A percentile compares a stretch with the other conserved stretches of the same genome.
Conservation (phyloP, 140 eudicot species). For the Ambrosia hybrid region DNA sequence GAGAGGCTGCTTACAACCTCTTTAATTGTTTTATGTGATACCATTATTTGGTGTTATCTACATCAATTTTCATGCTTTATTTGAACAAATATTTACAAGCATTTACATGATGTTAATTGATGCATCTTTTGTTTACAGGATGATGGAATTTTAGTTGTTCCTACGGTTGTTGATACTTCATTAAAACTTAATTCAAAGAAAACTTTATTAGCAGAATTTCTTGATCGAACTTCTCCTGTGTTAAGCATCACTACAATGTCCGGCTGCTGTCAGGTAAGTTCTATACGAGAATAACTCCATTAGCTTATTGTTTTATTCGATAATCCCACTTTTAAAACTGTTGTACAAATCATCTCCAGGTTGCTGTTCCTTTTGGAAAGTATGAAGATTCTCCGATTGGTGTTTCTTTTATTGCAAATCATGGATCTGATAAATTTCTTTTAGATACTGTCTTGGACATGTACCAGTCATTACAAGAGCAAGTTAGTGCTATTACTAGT, state of each 20-base stretch:
- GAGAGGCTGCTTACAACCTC: too few relatives aligned
- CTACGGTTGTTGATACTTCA: constrained; percentile 84
- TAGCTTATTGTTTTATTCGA: constrained; percentile 3
- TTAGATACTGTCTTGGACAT: constrained; percentile 86
- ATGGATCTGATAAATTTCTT: constrained; percentile 83
- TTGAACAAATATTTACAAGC: not conserved
- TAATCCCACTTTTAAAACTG: not conserved
- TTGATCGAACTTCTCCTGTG: constrained; percentile 60
- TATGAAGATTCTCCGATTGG: constrained; percentile 66
- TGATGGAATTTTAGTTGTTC: constrained; percentile 80
- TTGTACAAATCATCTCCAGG: constrained; percentile 42
- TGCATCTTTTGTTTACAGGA: constrained; percentile 42
- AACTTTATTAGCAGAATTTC: constrained; percentile 51
- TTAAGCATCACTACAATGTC: constrained; percentile 84
- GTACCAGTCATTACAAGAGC: constrained; percentile 73
- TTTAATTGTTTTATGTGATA: not conserved
- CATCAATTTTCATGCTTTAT: not conserved
- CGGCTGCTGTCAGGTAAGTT: constrained; percentile 86
- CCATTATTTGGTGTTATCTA: not conserved
- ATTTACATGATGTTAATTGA: not conserved
- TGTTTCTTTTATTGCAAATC: constrained; percentile 74
- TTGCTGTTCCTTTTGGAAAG: constrained; percentile 73
- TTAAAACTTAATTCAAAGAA: constrained; percentile 53
- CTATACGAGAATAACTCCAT: not conserved
- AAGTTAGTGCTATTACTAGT: constrained; percentile 48